Conservation (phyloP, 257 asterid genomes). For the Rubia yunnanensis region DNA sequence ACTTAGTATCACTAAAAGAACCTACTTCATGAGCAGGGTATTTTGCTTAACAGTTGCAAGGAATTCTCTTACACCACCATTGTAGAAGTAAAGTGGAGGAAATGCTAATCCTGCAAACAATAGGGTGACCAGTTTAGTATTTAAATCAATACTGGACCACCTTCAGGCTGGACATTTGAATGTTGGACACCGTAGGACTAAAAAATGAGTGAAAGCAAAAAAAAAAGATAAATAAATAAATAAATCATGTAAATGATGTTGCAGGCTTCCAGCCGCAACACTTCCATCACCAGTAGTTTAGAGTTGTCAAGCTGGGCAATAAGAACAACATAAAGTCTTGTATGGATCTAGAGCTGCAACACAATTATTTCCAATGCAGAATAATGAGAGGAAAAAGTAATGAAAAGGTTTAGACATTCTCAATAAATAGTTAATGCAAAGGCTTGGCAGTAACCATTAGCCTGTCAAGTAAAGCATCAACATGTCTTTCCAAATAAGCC, state of each 20-base stretch:
- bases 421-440: too few relatives aligned
- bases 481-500: not conserved
- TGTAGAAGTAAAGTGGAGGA: constrained; percentile 93
- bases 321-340: not conserved
- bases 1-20: constrained; percentile 11
- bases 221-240: too few relatives aligned
- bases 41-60: constrained; percentile 82
- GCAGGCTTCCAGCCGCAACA: too few relatives aligned
- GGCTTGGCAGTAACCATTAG: not conserved
- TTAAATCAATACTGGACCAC: constrained; percentile 1
- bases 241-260: too few relatives aligned
- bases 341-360: not conserved
- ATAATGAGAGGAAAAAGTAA: not conserved
- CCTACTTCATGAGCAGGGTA: constrained; percentile 69
- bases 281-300: not conserved
- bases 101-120: constrained; percentile 71
- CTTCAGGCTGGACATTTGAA: not conserved
- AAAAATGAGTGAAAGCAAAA: not conserved
- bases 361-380: not conserved
- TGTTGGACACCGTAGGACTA: not conserved
- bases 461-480: not conserved
- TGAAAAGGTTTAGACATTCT: not conserved
- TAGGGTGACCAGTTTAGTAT: not conserved
- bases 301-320: not conserved
- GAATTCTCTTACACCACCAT: constrained; percentile 94